These are phyloP conservation scores for Brassica hybrid DNA, from an alignment of 441 rosid genomes.

Conservation along the genomic window DNA sequence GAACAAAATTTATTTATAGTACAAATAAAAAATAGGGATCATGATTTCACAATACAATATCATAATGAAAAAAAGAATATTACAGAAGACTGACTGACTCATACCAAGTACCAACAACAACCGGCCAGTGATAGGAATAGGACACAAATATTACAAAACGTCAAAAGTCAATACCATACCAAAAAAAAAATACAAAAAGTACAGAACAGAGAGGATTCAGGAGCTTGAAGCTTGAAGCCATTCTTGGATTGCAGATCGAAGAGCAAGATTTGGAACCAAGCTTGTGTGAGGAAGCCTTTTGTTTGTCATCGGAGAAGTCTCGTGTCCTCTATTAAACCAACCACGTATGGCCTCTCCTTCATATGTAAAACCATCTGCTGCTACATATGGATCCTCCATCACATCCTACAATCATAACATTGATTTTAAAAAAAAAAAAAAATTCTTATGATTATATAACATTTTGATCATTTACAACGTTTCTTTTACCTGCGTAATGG, in stretches of 20 bases:
- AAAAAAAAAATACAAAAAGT: not conserved
- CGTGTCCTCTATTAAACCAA: constrained; percentile 81
- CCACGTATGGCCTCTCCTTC: constrained; percentile 81
- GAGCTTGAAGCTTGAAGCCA: constrained; percentile 49
- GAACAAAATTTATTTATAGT: no score
- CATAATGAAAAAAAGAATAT: not conserved
- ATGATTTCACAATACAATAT: not conserved
- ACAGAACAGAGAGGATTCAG: not conserved
- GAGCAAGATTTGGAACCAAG: constrained; percentile 79
- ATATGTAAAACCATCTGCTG: constrained; percentile 87
- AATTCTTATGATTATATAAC: not conserved
- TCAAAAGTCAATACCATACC: not conserved
- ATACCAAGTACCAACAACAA: not conserved
- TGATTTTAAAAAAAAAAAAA: no score
- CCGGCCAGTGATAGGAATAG: not conserved
- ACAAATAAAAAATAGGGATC: no score
- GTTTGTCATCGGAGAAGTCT: constrained; percentile 80
- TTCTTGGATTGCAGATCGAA: constrained; percentile 81
- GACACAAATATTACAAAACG: not conserved
- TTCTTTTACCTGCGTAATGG: constrained; percentile 66
- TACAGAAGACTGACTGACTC: not conserved
- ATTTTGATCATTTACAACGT: not conserved
- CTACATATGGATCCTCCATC: constrained; percentile 87
- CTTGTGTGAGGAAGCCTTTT: constrained; percentile 55
- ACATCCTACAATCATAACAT: constrained; percentile 62